These are phyloP conservation scores for Achaetomium macrosporum DNA, from an alignment of 2,329 filamentous ascomycete genomes.

Conservation along the genomic window DNA sequence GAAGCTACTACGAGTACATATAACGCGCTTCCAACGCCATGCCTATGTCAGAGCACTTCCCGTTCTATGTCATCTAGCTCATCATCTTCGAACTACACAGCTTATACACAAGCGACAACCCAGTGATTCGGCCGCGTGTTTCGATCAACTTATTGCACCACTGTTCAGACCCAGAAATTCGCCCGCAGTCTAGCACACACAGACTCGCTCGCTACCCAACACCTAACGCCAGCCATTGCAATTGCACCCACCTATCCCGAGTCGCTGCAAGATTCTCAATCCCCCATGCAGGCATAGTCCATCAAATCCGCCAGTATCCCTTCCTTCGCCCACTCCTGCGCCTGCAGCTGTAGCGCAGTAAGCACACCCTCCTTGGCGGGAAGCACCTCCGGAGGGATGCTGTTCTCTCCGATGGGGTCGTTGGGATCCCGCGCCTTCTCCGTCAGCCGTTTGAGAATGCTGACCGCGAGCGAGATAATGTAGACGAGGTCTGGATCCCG, in stretches of 20 bases:
- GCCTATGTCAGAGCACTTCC: not conserved
- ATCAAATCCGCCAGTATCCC: conserved; percentile 64
- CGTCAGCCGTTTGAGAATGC: conserved; percentile 60
- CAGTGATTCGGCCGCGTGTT: not conserved
- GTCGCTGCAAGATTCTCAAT: conserved; percentile 1
- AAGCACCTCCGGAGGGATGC: conserved; percentile 55
- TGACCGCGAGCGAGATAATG: conserved; percentile 63
- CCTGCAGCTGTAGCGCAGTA: conserved; percentile 59
- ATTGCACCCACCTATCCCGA: not conserved
- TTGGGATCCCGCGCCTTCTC: conserved; percentile 61
- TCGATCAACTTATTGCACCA: not conserved
- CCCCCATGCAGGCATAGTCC: conserved; percentile 52
- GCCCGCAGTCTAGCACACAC: not conserved
- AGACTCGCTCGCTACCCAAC: not conserved
- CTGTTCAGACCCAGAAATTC: not conserved
- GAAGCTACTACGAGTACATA: no score
- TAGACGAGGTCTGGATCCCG: conserved; percentile 51
- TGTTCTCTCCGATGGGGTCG: conserved; percentile 35
- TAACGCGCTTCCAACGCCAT: not conserved
- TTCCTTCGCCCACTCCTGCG: conserved; percentile 56
- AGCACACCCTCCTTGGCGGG: conserved; percentile 64
- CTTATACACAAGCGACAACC: not conserved
- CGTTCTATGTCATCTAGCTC: conserved; percentile 9
- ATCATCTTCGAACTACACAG: conserved; percentile 8
- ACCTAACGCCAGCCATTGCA: not conserved